phyloP scores from a whole-genome alignment of 2,329 filamentous ascomycete species.

The Trichoderma sp. region DNA sequence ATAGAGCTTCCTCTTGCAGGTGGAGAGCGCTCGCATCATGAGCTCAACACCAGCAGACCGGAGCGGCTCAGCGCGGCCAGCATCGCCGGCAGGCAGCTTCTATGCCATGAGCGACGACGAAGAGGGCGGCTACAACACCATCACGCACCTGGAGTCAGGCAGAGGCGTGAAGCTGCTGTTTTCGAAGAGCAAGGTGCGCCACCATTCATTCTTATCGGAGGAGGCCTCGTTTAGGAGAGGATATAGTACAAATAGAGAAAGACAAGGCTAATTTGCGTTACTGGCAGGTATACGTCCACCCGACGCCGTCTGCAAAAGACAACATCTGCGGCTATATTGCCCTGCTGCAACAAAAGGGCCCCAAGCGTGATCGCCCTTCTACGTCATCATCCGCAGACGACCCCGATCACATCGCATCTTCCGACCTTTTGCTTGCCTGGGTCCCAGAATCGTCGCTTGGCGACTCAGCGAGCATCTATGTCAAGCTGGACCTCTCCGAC shows the following conservation, averaged over 20 bases:
- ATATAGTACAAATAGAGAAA: not conserved
- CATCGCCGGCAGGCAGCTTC: conserved; percentile 83
- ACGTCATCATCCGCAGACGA: conserved; percentile 35
- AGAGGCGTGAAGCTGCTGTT: conserved; percentile 90
- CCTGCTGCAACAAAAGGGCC: conserved; percentile 82
- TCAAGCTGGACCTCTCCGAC: conserved; percentile 90
- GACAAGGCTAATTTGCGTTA: conserved; percentile 25
- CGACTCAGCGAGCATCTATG: conserved; percentile 83
- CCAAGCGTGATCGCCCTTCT: conserved; percentile 42
- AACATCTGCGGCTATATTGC: conserved; percentile 95
- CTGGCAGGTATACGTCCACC: conserved; percentile 89
- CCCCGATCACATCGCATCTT: conserved; percentile 54
- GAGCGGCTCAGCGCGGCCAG: conserved; percentile 19
- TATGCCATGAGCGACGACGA: conserved; percentile 97
- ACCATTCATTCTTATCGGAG: not conserved
- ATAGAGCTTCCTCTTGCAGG: not conserved
- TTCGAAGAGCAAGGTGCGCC: conserved; percentile 86
- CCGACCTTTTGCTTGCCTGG: conserved; percentile 88
- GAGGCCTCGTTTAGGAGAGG: not conserved
- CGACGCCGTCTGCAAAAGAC: conserved; percentile 88
- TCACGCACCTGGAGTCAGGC: conserved; percentile 75
- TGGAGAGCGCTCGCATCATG: conserved; percentile 17
- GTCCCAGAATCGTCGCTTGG: conserved; percentile 86
- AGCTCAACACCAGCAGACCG: conserved; percentile 9
- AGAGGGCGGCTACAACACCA: conserved; percentile 92